phyloP scores from a whole-genome alignment of 2,329 filamentous ascomycete species.

The Aspergillus sergii region DNA sequence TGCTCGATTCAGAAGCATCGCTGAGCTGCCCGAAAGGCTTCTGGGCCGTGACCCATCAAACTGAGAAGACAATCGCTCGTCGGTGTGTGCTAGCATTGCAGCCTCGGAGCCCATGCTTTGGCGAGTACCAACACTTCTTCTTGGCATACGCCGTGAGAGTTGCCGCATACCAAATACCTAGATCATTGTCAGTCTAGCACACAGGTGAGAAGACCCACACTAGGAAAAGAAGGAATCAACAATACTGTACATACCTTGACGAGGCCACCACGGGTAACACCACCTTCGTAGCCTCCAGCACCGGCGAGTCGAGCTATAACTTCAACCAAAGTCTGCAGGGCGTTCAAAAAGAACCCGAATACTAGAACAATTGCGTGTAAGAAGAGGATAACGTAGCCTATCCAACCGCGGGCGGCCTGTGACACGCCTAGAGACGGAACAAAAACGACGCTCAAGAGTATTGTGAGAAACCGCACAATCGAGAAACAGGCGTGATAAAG shows the following conservation, averaged over 20 bases:
- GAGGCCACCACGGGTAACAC: slow-evolving; percentile 75
- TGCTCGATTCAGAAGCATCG: slow-evolving; percentile 59
- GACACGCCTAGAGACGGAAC: slow-evolving; percentile 78
- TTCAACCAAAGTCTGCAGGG: slow-evolving; percentile 86
- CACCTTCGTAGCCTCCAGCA: slow-evolving; percentile 74
- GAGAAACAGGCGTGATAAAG: slow-evolving; percentile 88
- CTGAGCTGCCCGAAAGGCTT: slow-evolving; percentile 65
- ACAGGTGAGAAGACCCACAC: not conserved
- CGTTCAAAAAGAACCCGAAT: slow-evolving; percentile 91
- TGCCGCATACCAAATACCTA: slow-evolving; percentile 86
- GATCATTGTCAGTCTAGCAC: not conserved
- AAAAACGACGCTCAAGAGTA: slow-evolving; percentile 80
- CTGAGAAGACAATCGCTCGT: slow-evolving; percentile 63
- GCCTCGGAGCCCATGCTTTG: slow-evolving; percentile 82
- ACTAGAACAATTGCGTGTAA: slow-evolving; percentile 83
- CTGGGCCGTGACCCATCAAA: slow-evolving; percentile 57
- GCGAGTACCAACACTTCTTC: slow-evolving; percentile 66
- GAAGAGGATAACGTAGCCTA: slow-evolving; percentile 86
- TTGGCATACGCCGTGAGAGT: slow-evolving; percentile 71
- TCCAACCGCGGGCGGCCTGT: slow-evolving; percentile 85
- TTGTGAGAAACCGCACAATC: slow-evolving; percentile 71
- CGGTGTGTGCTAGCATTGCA: slow-evolving; percentile 74
- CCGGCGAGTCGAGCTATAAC: slow-evolving; percentile 81
- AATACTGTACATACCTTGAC: slow-evolving; percentile 60
- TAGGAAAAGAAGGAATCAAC: slow-evolving; percentile 5